Evolutionary conservation across 768 basidiomycete genomes (phyloP).

Genomic region (Psilocybe tampanensis): DNA sequence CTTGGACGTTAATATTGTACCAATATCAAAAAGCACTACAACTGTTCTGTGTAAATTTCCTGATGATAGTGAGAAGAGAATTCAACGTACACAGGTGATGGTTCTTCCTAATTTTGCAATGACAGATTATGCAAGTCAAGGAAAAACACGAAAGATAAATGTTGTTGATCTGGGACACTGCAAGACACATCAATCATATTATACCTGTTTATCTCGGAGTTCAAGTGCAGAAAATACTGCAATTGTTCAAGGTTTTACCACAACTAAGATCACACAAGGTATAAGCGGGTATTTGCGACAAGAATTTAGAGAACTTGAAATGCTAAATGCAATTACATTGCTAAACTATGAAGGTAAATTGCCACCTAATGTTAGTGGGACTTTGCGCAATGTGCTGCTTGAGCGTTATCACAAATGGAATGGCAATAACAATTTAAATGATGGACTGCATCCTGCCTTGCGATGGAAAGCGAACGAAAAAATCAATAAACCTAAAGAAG

Average conservation of each 20-base stretch:
- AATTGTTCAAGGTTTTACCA: slow-evolving; percentile 28
- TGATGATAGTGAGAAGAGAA: slow-evolving; percentile 12
- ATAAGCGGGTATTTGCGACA: slow-evolving; percentile 16
- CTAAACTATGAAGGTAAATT: slow-evolving; percentile 14
- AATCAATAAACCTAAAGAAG: no score
- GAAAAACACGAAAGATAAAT: slow-evolving; percentile 27
- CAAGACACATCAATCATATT: slow-evolving; percentile 19
- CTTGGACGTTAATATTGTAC: slow-evolving; percentile 35
- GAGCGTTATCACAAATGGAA: slow-evolving; percentile 9
- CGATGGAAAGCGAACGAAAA: not conserved
- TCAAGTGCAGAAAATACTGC: slow-evolving; percentile 25
- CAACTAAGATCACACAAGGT: slow-evolving; percentile 19
- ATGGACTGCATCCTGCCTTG: slow-evolving; percentile 3
- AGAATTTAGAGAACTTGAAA: slow-evolving; percentile 30
- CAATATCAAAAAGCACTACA: slow-evolving; percentile 3
- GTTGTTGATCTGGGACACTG: slow-evolving; percentile 25
- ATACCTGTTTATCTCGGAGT: slow-evolving; percentile 30
- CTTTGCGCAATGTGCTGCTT: slow-evolving; percentile 19
- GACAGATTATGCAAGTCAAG: slow-evolving; percentile 31
- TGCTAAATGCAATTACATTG: slow-evolving; percentile 30
- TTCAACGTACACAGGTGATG: slow-evolving; percentile 26
- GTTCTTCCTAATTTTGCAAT: slow-evolving; percentile 33
- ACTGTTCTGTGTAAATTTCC: not conserved
- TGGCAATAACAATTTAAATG: not conserved
- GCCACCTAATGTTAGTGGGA: slow-evolving; percentile 9